phyloP scores from a whole-genome alignment of 73 alveolate species.

The Uronychia setigera region DNA sequence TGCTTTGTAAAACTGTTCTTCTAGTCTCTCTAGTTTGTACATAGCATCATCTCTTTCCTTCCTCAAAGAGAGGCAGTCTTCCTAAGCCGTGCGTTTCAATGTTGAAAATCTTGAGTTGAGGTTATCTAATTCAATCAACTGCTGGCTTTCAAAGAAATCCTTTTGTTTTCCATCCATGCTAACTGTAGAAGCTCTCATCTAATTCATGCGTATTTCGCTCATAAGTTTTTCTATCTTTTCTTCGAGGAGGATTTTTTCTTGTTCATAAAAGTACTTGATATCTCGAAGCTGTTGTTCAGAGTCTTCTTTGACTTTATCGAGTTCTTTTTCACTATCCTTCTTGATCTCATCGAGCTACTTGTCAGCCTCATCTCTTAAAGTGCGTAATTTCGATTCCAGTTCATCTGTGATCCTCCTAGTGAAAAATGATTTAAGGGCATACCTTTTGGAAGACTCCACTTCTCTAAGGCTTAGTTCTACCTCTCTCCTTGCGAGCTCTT shows the following conservation, averaged over 20 bases:
- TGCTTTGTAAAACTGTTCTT: not conserved
- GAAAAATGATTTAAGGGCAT: not conserved
- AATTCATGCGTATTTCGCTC: not conserved
- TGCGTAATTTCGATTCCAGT: not conserved
- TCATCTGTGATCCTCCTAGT: not conserved
- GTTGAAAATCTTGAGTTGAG: constrained; percentile 2
- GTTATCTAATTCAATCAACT: not conserved
- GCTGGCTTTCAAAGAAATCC: constrained; percentile 6
- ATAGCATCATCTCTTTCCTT: constrained; percentile 15
- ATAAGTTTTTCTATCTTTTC: constrained; percentile 4
- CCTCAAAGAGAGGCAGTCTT: constrained; percentile 4
- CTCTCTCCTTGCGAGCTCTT: constrained; percentile 6
- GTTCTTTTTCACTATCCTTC: not conserved
- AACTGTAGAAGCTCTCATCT: not conserved
- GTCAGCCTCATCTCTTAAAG: not conserved
- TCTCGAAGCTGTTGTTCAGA: not conserved
- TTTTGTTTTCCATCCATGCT: not conserved
- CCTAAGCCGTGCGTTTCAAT: not conserved
- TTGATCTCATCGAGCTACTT: constrained; percentile 6
- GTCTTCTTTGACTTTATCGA: not conserved
- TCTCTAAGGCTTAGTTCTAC: constrained; percentile 4
- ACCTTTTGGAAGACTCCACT: constrained; percentile 6
- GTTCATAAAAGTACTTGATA: constrained; percentile 6
- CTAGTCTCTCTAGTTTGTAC: not conserved
- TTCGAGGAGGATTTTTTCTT: constrained; percentile 7